Evolutionary conservation across 2,329 filamentous ascomycete genomes (phyloP), one percentile per base, ranked within the genome.

Genomic region (Periconia sp.): DNA sequence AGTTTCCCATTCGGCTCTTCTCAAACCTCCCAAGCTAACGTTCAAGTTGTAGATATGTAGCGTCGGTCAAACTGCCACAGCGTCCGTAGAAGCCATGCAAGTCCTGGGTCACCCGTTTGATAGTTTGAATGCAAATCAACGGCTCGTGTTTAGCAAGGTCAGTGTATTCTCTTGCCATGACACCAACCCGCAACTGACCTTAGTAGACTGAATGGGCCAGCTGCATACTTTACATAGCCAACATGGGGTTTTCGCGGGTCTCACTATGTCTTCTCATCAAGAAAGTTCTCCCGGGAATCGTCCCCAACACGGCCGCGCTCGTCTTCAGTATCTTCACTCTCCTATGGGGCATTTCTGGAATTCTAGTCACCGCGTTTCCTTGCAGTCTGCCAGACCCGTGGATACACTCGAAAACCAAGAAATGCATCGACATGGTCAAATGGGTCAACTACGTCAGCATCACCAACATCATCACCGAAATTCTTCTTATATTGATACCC

Each of bases 361-460:
- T 68, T 1, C 17, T 69, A 9, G 65, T 66, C n/a, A 57, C 58
- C 17, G 54, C 62, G 0, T 70, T 70, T 17, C 58, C 62, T 2
- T 70, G 67, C 51, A 50, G 37, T 15, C 27, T 63, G 13, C 66
- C 67, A 17, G 48, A 53, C 3, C 61, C 64, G 6, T 70, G 67
- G 67, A 40, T 57, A 13, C 20, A 7, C 9, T 27, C 14, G 41
- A 44, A 30, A 15, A 13, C 17, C 15, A 59, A 56, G 10, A 55
- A 61, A 17, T 69, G 67, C 54, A 59, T 60, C 31, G 45, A 68
- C 35, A 35, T 63, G 7, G 35, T 52, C 10, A 61, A 56, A 2
- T 69, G 68, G 46, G 53, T 65, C n/a, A 68, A 70, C 45, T 70
- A 69, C 47, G 51, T 69, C 6, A 59, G 60, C 13, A 59, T 62